Evolutionary conservation across 192 early-diverging fungal species (phyloP), one percentile per base, ranked within the genome.

Genomic region (Backusella tuberculispora): DNA sequence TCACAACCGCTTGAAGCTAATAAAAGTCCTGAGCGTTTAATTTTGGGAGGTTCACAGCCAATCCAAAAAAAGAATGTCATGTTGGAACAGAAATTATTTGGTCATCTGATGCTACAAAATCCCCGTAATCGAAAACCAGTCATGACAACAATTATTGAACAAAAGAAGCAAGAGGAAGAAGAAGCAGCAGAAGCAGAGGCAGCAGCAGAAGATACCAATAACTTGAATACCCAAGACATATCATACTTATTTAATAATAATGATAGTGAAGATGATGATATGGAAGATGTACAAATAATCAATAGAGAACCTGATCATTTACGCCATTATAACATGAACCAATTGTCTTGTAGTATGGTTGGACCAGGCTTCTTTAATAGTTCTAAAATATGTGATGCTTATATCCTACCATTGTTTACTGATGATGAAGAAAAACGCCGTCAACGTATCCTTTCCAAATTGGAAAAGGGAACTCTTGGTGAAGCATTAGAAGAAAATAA

Each of bases 81-180:
- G 4, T 41, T 74, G 56, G 72, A 74, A 63, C 65, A 75, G 17
- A 68, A 68, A 45, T 29, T 68, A 8, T 65, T 68, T 75, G 74
- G 74, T 38, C 72, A 74, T 41, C 24, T 74, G 56, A 74, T 74
- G 19, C 29, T 34, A 34, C 63, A 29, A 38, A 74, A 74, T 42
- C 72, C 72, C 26, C 72, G 63, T 60, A 60, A 34, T 34, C 13
- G 50, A 44, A 37, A 73, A 26, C 50, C 71, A 24, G n/a, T 68
- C 40, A 48, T 26, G 26, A 44, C 41, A 37, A 26, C 63, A 29
- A 14, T 46, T 0, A 34, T 41, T 6, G 19, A 41, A 13, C 38
- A 65, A 12, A 24, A 72, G n/a, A 14, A 1, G 14, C 21, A 38
- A 19, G 45, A 47, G 8, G 70, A 71, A 13, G 21, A 12, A 26